Percentiles rank a stretch among this genome's conserved stretches.
Evolutionary conservation across 1,284 basidiomycete species (phyloP).

Genomic region (Ceratobasidium sp.): DNA sequence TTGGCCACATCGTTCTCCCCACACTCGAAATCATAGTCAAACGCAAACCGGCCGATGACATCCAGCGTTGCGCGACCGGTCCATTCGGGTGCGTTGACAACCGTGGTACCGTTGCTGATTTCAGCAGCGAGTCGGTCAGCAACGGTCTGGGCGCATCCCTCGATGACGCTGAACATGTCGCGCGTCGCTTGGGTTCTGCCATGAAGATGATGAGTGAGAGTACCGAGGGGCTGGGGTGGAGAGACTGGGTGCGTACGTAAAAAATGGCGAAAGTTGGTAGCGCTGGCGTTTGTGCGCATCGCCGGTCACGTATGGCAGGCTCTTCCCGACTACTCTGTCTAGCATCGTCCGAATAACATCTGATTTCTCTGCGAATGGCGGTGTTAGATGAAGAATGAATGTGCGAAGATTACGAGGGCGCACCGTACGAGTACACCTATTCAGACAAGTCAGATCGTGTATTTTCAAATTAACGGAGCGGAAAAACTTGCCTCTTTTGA

Average conservation of each 20-base stretch:
- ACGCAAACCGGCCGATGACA: slow-evolving; percentile 52
- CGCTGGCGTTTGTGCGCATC: slow-evolving; percentile 54
- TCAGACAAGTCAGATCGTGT: slow-evolving; percentile 11
- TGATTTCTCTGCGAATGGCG: slow-evolving; percentile 48
- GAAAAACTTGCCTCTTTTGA: slow-evolving; percentile 48
- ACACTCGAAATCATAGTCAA: slow-evolving; percentile 55
- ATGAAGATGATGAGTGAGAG: not conserved
- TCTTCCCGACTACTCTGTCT: slow-evolving; percentile 53
- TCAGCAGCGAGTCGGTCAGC: slow-evolving; percentile 23
- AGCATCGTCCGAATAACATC: slow-evolving; percentile 53
- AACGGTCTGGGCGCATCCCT: slow-evolving; percentile 38
- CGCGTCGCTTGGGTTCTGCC: slow-evolving; percentile 46
- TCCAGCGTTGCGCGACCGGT: slow-evolving; percentile 50
- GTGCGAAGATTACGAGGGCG: not conserved
- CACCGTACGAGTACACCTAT: slow-evolving; percentile 50
- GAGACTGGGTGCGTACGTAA: slow-evolving; percentile 49
- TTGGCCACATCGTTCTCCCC: slow-evolving; percentile 52
- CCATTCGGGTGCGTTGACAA: slow-evolving; percentile 50
- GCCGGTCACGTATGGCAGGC: slow-evolving; percentile 55
- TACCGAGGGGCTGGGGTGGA: slow-evolving; percentile 4
- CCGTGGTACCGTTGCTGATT: slow-evolving; percentile 8
- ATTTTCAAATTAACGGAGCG: not conserved
- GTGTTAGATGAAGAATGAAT: slow-evolving; percentile 24
- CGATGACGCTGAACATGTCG: slow-evolving; percentile 30
- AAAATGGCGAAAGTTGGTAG: slow-evolving; percentile 50